Base-by-base conservation (phyloP, 1,284 basidiomycete genomes). In the Microbotryum violaceum region DNA sequence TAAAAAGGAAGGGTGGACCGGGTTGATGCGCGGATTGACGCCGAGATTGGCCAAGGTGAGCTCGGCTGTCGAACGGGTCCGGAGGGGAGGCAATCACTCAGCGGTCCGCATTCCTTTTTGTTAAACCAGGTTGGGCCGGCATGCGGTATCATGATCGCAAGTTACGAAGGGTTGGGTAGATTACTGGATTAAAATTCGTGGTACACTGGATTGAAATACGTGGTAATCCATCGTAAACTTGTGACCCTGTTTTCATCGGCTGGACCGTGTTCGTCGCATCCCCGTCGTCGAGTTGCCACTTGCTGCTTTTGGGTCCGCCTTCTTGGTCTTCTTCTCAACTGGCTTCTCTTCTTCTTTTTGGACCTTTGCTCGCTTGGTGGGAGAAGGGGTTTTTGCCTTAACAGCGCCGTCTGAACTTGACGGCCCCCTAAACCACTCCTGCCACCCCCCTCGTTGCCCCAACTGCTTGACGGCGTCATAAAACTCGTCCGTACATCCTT, bases 111-210 rank as follows among this genome's bases (percentile, higher is more conserved):
- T 6, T 12, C n/a, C 5, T 20, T 6, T 53, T 20, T 16, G 49
- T 20, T 27, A 3, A 9, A 6, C 7, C 47, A 65, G 64, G 58
- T 97, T 67, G 94, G 92, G 5, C 96, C 96, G n/a, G 93, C 96
- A 29, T 98, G 96, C 76, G 94, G 94, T 33, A 88, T 94, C 66
- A 93, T 94, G 91, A 97, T 98, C 74, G 86, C 88, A 59, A 91
- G 87, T 73, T 98, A 89, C 74, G 93, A 98, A 51, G 65, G 60
- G 16, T 46, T 68, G n/a, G 51, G 48, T 10, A 33, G 27, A 31
- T 29, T 57, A 23, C 49, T 42, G 37, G 37, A 42, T 42, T 42
- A 18, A 42, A 42, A 14, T 18, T 42, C 12, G 16, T 42, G 37
- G 14, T 42, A 42, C n/a, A 23, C 49, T 42, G 37, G 37, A 42